Evolutionary conservation across 176 grass and related monocot species (phyloP), one percentile per base, ranked within the genome.

Genomic region (Juncus inflexus): DNA sequence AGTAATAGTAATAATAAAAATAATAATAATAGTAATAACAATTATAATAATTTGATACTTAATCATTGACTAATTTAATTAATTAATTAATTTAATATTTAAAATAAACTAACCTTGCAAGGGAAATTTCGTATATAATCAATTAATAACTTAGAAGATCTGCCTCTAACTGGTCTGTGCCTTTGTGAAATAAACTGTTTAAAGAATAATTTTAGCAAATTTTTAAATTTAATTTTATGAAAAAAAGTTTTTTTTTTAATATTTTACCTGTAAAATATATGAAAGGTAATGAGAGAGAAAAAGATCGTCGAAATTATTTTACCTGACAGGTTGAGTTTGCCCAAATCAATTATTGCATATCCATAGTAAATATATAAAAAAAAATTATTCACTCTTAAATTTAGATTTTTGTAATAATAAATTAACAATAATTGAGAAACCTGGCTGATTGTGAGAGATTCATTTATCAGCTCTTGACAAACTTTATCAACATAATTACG

Each of bases 101-200:
- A 51, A 7, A 68, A 77, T 12, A n/a, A 28, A 28, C 19, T 35
- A 74, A 95, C 91, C 87, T 96, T 96, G 82, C 91, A 96, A 47
- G 91, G 87, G 53, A 70, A 78, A 60, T 35, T 85, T 59, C 84
- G 79, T 11, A 87, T 79, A 12, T 96, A 96, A 51, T 79, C 84
- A 37, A 96, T 72, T 52, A 96, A 77, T 40, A 96, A 56, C 69
- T 14, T 68, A 64, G 66, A 80, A 65, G 77, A 71, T 65, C 75
- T 90, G 59, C 91, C 91, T 77, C 87, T 87, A 75, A 96, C 60
- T 58, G 87, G 91, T 72, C 63, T 83, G 43, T 96, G 87, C 77
- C 81, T 88, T 79, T 96, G 87, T 13, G 91, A 83, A 76, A 96
- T 77, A 66, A 86, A 96, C 91, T 96, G 80, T 60, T 70, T 58